Percentiles rank a stretch among this genome's conserved stretches.
These are phyloP conservation scores for Neocallimastix lanati DNA, from an alignment of 192 early-diverging fungal genomes.

Conservation along the genomic window DNA sequence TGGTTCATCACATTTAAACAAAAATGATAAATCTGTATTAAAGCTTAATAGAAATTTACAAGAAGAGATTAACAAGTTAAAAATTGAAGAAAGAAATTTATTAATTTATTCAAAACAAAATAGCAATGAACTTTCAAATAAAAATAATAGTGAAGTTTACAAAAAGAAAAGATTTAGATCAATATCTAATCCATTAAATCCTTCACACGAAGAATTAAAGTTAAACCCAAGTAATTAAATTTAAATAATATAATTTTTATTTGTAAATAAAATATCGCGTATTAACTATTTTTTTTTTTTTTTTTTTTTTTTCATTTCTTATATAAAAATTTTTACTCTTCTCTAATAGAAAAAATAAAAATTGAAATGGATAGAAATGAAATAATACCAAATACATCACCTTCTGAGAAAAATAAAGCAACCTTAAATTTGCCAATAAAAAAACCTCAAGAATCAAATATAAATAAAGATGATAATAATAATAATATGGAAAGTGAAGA, in stretches of 20 bases:
- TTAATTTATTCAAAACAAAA: not conserved
- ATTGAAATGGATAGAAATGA: too few relatives aligned
- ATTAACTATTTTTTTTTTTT: too few relatives aligned
- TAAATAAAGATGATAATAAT: not conserved
- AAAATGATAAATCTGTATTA: not conserved
- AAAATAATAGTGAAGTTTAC: not conserved
- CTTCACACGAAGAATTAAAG: not conserved
- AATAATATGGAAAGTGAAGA: not conserved
- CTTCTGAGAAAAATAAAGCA: not conserved
- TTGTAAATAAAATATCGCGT: too few relatives aligned
- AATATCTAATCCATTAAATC: not conserved
- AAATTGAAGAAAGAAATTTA: not conserved
- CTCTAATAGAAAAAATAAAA: too few relatives aligned
- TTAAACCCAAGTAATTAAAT: not conserved
- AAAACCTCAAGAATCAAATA: not conserved
- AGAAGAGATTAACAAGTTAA: not conserved
- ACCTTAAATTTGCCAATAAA: not conserved
- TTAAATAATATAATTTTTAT: too few relatives aligned
- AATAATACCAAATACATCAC: too few relatives aligned
- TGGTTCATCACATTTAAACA: not conserved
- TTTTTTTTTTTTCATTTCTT: too few relatives aligned
- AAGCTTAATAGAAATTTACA: not conserved
- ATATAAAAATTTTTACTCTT: too few relatives aligned
- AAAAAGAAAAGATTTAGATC: not conserved
- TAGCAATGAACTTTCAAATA: not conserved